A percentile compares a stretch with the other conserved stretches of the same genome.
Conservation (phyloP, 73 alveolate species). For the Paramecium sexaurelia region DNA sequence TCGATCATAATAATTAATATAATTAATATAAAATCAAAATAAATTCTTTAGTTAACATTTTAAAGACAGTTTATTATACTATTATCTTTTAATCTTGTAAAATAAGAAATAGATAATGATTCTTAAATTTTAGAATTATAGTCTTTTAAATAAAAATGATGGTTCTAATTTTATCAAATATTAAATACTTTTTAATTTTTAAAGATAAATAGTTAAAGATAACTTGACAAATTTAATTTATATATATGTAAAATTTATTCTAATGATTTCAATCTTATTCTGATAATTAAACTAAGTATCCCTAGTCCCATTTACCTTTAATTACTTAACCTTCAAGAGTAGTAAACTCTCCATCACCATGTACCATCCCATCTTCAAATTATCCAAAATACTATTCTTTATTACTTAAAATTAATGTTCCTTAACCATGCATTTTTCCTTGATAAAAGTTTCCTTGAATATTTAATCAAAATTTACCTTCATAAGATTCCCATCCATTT, state of each 20-base stretch:
- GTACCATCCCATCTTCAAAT: neutral
- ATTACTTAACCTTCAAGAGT: neutral
- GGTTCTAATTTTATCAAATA: no score
- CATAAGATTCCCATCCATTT: constrained; percentile 40
- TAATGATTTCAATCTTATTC: neutral
- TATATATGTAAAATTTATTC: neutral
- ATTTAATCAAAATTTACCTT: neutral
- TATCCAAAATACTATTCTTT: neutral
- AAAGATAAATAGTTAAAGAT: no score
- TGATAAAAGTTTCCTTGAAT: neutral
- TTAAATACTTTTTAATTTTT: no score
- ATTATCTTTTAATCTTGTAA: no score
- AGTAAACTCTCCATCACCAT: neutral
- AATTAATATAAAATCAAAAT: neutral
- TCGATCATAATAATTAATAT: constrained; percentile 39
- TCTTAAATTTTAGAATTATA: no score
- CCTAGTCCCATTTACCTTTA: constrained; percentile 10
- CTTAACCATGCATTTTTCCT: constrained; percentile 12
- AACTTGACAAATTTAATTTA: neutral
- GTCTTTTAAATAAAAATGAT: no score
- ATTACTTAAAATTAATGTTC: neutral
- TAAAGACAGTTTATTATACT: no score
- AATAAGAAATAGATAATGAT: no score
- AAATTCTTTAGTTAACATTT: no score
- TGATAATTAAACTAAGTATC: neutral